Evolutionary conservation across 169 alveolate species (phyloP).

Genomic region (Plasmodium knowlesi): DNA sequence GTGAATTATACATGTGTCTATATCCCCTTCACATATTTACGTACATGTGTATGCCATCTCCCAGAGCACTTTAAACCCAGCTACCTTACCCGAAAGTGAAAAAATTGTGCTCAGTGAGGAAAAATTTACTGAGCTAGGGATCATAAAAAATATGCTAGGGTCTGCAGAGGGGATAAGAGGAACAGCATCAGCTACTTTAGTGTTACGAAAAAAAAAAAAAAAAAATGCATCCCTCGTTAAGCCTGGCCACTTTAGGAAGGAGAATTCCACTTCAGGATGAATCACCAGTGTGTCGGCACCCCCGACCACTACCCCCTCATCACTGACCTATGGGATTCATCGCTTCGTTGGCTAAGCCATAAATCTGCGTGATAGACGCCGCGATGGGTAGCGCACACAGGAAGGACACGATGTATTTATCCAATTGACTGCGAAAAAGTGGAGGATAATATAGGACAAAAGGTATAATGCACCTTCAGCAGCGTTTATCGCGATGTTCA

Average conservation of each 20-base stretch:
- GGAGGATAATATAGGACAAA: not conserved
- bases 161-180: not conserved
- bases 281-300: not conserved
- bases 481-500: not conserved
- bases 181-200: not conserved
- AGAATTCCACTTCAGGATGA: not conserved
- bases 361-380: conserved; percentile 27
- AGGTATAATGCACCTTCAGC: not conserved
- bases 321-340: conserved; percentile 61
- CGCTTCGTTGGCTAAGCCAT: conserved; percentile 14
- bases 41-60: not conserved
- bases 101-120: conserved; percentile 55
- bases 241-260: not conserved
- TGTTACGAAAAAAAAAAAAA: no score
- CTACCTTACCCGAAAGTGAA: conserved; percentile 24
- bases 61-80: not conserved
- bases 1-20: not conserved
- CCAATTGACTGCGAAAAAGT: not conserved
- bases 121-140: conserved; percentile 54
- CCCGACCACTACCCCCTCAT: not conserved
- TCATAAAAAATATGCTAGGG: conserved; percentile 62
- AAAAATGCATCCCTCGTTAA: not conserved
- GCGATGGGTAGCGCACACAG: conserved; percentile 44
- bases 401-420: conserved; percentile 39
- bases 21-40: not conserved